Evolutionary conservation across 345 rosid genomes (phyloP), one percentile per base, ranked within the genome.

Genomic region (Erodium maritimum): DNA sequence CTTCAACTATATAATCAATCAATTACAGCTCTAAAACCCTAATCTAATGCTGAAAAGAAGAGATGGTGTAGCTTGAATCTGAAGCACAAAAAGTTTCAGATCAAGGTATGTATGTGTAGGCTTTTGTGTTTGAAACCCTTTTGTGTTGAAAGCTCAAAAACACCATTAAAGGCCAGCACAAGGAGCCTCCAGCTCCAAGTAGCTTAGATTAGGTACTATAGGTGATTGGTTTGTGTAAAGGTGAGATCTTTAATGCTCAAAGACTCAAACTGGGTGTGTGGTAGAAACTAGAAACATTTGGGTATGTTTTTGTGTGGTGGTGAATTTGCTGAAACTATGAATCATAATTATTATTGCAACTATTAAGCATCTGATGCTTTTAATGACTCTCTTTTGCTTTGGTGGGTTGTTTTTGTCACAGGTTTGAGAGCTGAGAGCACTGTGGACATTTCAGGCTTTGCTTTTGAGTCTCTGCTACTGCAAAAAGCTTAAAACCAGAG

Each of bases 401-500:
- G 60, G 54, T 50, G 57, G 63, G 62, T 29, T 66, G 59, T 70
- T 67, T 60, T 68, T 46, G 74, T 70, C 64, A 75, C 75, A 74
- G 87, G 73, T 58, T 77, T 50, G 55, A 54, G 13, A 20, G 21
- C 63, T 51, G 71, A 62, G 73, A 7, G 33, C 8, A 78, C 73
- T 76, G 80, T 72, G 65, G 65, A 69, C 53, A 52, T 66, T 65
- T 72, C 89, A 82, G 87, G 78, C 80, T 75, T 80, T 71, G 81
- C 86, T 71, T 81, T 78, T 75, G 79, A 73, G 77, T 71, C 79
- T 64, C 70, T 73, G 75, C 71, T 65, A 66, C 79, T 73, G 73
- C 81, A 69, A 72, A 87, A 80, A 79, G 79, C 78, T 75, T 66
- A 42, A n/a, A 42, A 42, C 71, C 70, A 71, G 75, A 77, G 65